Percentiles rank a stretch among this genome's conserved stretches.
phyloP scores from a whole-genome alignment of 2,329 filamentous ascomycete species.

The Trichoderma atroviride region DNA sequence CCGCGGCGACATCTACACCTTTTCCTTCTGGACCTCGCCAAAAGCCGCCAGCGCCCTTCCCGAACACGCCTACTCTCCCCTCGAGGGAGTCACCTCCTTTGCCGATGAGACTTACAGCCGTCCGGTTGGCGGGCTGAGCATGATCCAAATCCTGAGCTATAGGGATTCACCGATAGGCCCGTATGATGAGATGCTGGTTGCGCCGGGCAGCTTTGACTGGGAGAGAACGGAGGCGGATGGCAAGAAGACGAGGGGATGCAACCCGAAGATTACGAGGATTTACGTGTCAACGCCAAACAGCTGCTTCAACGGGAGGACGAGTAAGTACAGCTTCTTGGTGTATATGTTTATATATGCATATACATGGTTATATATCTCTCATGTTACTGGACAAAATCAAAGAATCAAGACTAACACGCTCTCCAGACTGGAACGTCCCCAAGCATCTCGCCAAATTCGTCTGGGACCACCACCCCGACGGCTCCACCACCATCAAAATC shows the following conservation, averaged over 20 bases:
- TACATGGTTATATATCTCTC: too few species aligned
- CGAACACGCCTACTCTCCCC: slow-evolving; percentile 48
- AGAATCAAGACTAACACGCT: background rate
- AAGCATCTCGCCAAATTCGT: slow-evolving; percentile 58
- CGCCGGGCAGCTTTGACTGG: slow-evolving; percentile 51
- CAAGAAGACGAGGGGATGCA: slow-evolving; percentile 40
- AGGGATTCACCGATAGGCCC: slow-evolving; percentile 53
- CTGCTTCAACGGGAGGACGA: slow-evolving; percentile 55
- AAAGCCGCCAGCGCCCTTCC: slow-evolving; percentile 40
- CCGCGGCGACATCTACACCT: slow-evolving; percentile 49
- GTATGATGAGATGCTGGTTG: slow-evolving; percentile 56
- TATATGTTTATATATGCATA: too few species aligned
- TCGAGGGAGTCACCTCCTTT: slow-evolving; percentile 48
- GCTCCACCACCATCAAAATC: slow-evolving; percentile 47
- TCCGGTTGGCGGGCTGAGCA: slow-evolving; percentile 49
- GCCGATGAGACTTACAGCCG: slow-evolving; percentile 37
- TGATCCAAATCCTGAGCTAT: slow-evolving; percentile 56
- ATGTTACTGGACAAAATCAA: background rate
- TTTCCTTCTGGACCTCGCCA: slow-evolving; percentile 45
- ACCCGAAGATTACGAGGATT: slow-evolving; percentile 53
- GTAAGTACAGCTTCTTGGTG: slow-evolving; percentile 38
- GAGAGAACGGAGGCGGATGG: slow-evolving; percentile 41
- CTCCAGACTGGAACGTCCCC: slow-evolving; percentile 57
- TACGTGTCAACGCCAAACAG: slow-evolving; percentile 58
- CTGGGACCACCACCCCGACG: slow-evolving; percentile 44